Conservation (phyloP, 1,139 yeast species). For the Trichomonascaceae sp. region DNA sequence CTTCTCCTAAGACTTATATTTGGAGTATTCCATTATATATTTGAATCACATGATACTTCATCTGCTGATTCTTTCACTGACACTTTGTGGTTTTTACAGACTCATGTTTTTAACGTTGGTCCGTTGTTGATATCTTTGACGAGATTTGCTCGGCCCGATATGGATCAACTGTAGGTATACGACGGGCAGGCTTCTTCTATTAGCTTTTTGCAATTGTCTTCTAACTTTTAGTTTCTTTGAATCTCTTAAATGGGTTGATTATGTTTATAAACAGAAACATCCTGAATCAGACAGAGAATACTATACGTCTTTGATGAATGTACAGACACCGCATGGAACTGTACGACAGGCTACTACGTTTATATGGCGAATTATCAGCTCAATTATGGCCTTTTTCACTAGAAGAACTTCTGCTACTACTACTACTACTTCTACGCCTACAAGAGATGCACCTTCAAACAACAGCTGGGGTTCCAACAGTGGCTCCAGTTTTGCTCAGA, state of each 20-base stretch:
- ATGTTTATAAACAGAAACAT: constrained; percentile 34
- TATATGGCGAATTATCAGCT: not conserved
- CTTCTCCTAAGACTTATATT: constrained; percentile 19
- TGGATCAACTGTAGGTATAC: constrained; percentile 27
- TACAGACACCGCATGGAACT: not conserved
- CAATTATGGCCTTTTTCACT: not conserved
- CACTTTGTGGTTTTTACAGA: constrained; percentile 33
- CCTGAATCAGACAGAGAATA: constrained; percentile 31
- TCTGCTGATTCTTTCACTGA: constrained; percentile 21
- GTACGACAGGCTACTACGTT: not conserved
- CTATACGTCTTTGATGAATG: constrained; percentile 19
- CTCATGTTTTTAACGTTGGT: constrained; percentile 40
- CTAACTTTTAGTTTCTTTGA: constrained; percentile 30
- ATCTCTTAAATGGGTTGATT: constrained; percentile 41
- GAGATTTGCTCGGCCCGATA: constrained; percentile 36
- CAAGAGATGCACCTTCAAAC: too few species aligned
- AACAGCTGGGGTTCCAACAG: not conserved
- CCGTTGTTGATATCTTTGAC: constrained; percentile 39
- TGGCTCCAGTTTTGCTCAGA: constrained; percentile 8
- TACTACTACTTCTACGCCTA: not conserved
- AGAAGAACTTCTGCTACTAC: not conserved
- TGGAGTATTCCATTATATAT: constrained; percentile 17
- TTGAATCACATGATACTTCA: constrained; percentile 12
- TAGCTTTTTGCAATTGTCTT: not conserved
- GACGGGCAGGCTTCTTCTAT: not conserved